phyloP scores from a whole-genome alignment of 768 basidiomycete genomes.

The Amyloporia xantha region DNA sequence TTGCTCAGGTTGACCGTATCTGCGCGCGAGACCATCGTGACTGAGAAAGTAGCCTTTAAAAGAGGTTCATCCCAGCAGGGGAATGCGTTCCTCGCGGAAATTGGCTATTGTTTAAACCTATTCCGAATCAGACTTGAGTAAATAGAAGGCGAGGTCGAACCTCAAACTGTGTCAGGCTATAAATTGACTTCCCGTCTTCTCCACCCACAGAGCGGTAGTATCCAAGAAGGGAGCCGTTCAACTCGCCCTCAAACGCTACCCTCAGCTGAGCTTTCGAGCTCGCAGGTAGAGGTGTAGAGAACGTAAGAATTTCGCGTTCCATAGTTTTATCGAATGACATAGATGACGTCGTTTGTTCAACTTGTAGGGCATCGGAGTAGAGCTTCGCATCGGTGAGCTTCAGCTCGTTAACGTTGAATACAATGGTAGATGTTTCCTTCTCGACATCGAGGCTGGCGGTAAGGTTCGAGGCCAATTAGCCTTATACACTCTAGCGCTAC shows the following conservation, averaged over 20 bases:
- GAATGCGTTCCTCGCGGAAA: conserved; percentile 75
- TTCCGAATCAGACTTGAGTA: conserved; percentile 2
- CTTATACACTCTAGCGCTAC: background rate
- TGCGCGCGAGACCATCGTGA: conserved; percentile 74
- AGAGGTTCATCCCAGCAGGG: conserved; percentile 94
- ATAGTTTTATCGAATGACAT: conserved; percentile 49
- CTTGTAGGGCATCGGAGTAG: conserved; percentile 46
- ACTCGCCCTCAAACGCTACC: conserved; percentile 57
- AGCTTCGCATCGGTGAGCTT: conserved; percentile 48
- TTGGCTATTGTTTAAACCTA: conserved; percentile 47
- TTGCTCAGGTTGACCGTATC: conserved; percentile 80
- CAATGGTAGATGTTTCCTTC: conserved; percentile 51
- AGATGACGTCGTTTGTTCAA: conserved; percentile 38
- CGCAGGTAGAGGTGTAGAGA: conserved; percentile 53
- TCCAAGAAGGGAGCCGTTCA: conserved; percentile 72
- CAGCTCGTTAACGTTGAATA: conserved; percentile 60
- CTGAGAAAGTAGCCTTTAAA: conserved; percentile 75
- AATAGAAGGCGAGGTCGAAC: conserved; percentile 25
- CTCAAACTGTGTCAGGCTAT: conserved; percentile 87
- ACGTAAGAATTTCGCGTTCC: conserved; percentile 59
- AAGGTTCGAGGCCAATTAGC: background rate
- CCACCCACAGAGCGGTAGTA: conserved; percentile 71
- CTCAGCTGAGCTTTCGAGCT: conserved; percentile 66
- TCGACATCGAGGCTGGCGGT: conserved; percentile 52
- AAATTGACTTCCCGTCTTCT: conserved; percentile 54